phyloP scores from a whole-genome alignment of 441 rosid species.

The Croton laevigatus region DNA sequence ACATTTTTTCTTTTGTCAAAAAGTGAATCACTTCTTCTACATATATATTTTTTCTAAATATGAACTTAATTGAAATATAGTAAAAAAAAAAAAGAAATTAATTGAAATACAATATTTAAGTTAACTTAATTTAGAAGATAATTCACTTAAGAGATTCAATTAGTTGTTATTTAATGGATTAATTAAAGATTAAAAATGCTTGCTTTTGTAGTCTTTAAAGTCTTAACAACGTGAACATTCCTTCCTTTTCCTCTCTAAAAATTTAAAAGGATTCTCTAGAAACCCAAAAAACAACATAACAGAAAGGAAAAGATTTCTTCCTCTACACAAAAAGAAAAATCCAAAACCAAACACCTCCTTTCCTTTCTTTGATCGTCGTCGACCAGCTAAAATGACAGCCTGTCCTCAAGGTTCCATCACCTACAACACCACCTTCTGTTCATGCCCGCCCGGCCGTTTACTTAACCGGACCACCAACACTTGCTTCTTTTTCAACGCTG shows the following conservation, averaged over 20 bases:
- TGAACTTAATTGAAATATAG: not conserved
- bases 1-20: no score
- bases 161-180: not conserved
- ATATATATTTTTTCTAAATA: no score
- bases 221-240: not conserved
- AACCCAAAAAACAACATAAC: not conserved
- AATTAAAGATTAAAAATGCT: not conserved
- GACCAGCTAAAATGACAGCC: conserved; percentile 14
- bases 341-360: not conserved
- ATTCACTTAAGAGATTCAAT: not conserved
- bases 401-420: conserved; percentile 59
- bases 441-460: conserved; percentile 63
- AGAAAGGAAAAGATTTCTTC: not conserved
- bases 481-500: conserved; percentile 43
- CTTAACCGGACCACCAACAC: conserved; percentile 40
- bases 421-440: conserved; percentile 67
- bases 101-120: no score
- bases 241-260: not conserved
- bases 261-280: not conserved
- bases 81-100: no score
- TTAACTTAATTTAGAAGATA: not conserved
- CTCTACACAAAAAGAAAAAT: not conserved
- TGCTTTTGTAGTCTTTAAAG: not conserved
- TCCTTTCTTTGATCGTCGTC: not conserved
- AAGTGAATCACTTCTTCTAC: no score